Evolutionary conservation across 2,329 filamentous ascomycete species (phyloP), one percentile per base, ranked within the genome.

Genomic region (Aureobasidium leucospermi): DNA sequence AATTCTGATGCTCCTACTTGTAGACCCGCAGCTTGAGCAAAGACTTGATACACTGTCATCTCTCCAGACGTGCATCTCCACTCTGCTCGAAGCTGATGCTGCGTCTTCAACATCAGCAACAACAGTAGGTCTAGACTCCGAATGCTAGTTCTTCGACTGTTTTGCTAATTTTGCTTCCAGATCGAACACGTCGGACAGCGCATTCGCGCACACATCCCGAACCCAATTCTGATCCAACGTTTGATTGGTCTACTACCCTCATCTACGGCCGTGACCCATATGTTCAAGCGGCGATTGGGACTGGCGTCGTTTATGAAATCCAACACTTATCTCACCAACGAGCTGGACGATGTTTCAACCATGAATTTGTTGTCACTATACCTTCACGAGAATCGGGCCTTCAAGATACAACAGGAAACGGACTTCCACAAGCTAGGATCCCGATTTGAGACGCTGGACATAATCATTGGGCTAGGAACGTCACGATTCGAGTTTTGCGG

Each of bases 361-460:
- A 60, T 48, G 16, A 42, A 31, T 1, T 15, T 11, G 5, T 41
- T 62, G 16, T 32, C 51, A 52, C 2, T 60, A 15, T 61, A 62
- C 31, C 66, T 32, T 43, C 66, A 36, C 52, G 64, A 66, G 28
- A 34, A 52, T 8, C 60, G 67, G 16, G 60, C 74, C 19, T 87
- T 87, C 66, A 68, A 71, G 23, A 74, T 86, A 64, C 77, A 71
- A 3, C 75, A 75, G 15, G 66, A 77, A 32, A 88, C 86, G 15
- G 75, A 96, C 71, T 96, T 89, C 71, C 76, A 78, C 15, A 79
- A 85, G 58, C 80, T 96, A 1, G 78, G 80, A 36, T 85, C 88
- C 2, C 78, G 85, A 15, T 77, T 89, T 3, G 74, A 80, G 3
- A 80, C 95, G 19, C 80, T 96, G 5, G 87, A 94, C 67, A 81